These are phyloP conservation scores for Aureobasidium sp. DNA, from an alignment of 2,329 filamentous ascomycete species.

Conservation along the genomic window DNA sequence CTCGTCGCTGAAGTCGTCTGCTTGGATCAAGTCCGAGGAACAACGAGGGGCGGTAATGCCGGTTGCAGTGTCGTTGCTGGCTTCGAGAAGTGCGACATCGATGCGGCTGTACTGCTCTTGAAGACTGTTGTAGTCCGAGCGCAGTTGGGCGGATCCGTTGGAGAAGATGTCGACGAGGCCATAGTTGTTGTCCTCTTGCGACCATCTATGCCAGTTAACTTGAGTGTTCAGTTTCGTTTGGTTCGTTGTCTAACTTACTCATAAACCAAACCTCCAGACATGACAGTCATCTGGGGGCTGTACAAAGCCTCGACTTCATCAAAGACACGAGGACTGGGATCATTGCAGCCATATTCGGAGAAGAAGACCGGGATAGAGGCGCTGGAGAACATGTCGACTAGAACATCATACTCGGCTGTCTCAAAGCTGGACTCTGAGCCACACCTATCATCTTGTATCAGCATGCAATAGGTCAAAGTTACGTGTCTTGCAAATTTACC, in stretches of 20 bases:
- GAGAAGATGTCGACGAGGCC: conserved; percentile 39
- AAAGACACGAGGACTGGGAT: conserved; percentile 60
- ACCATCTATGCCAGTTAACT: conserved; percentile 37
- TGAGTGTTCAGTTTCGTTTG: too few species aligned
- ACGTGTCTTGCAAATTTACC: conserved; percentile 38
- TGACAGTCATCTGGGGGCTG: conserved; percentile 58
- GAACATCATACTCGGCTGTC: conserved; percentile 52
- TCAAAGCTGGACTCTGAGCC: conserved; percentile 56
- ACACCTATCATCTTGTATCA: not conserved
- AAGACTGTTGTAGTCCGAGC: conserved; percentile 54
- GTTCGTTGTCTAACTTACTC: conserved; percentile 32
- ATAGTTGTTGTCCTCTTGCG: conserved; percentile 56
- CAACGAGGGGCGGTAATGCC: conserved; percentile 55
- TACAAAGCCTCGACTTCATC: conserved; percentile 69
- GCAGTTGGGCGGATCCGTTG: conserved; percentile 35
- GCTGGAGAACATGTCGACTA: conserved; percentile 56
- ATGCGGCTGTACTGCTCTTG: conserved; percentile 66
- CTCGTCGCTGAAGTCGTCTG: conserved; percentile 61
- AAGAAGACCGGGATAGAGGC: conserved; percentile 70
- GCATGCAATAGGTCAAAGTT: not conserved
- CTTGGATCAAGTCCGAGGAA: conserved; percentile 55
- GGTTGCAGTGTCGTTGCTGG: conserved; percentile 49
- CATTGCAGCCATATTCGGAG: conserved; percentile 75
- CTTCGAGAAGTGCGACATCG: conserved; percentile 59
- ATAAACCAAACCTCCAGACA: conserved; percentile 73